Evolutionary conservation across 805 yeast genomes (phyloP).

Genomic region (Candida mattraensis): DNA sequence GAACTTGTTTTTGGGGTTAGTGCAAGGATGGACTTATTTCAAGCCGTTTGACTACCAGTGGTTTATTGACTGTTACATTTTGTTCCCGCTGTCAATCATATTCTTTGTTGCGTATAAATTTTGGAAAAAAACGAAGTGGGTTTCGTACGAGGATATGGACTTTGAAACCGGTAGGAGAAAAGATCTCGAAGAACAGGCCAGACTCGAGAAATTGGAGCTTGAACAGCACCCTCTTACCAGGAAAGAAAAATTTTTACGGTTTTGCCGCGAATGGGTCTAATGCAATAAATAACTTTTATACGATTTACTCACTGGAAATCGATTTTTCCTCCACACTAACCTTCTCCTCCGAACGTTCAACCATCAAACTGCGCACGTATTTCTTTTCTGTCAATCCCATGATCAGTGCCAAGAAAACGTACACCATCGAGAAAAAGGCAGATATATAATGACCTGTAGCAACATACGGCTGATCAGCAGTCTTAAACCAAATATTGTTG

Average conservation of each 20-base stretch:
- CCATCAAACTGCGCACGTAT: too few species aligned
- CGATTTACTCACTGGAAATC: too few species aligned
- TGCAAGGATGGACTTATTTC: constrained; percentile 66
- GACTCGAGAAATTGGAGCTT: background rate
- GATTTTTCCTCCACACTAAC: too few species aligned
- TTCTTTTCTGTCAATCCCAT: constrained; percentile 13
- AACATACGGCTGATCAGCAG: constrained; percentile 18
- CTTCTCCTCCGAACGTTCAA: too few species aligned
- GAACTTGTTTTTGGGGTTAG: constrained; percentile 52
- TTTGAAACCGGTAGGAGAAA: constrained; percentile 49
- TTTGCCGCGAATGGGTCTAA: constrained; percentile 3
- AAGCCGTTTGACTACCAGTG: constrained; percentile 55
- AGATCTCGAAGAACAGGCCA: constrained; percentile 14
- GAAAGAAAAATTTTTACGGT: constrained; percentile 2
- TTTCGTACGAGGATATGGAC: constrained; percentile 40
- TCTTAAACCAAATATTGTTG: constrained; percentile 20
- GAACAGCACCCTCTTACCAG: constrained; percentile 1
- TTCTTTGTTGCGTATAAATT: constrained; percentile 17
- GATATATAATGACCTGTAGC: constrained; percentile 26
- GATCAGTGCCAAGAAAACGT: constrained; percentile 9
- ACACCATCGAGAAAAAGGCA: constrained; percentile 16
- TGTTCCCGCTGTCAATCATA: constrained; percentile 55
- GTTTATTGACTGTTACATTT: constrained; percentile 59
- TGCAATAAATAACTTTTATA: too few species aligned
- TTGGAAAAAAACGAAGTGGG: constrained; percentile 28